A percentile compares a stretch with the other conserved stretches of the same genome.
These are phyloP conservation scores for Amauroascus verrucosus DNA, from an alignment of 2,329 filamentous ascomycete species.

Conservation along the genomic window DNA sequence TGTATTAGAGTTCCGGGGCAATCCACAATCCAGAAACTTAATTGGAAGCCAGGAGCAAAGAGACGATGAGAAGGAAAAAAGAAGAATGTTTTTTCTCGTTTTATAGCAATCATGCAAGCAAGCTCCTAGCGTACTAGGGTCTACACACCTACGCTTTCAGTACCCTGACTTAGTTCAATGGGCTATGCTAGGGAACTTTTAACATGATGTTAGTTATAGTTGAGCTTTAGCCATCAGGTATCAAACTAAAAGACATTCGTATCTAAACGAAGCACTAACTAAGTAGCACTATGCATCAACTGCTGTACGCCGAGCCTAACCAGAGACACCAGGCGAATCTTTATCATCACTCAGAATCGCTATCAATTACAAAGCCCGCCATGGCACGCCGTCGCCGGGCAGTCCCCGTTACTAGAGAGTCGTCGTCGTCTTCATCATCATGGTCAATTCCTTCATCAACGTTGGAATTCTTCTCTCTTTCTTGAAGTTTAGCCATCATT, in stretches of 20 bases:
- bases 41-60: neutral
- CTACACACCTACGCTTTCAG: too few species aligned
- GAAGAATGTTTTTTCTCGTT: too few species aligned
- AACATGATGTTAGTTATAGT: too few species aligned
- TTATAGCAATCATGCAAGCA: too few species aligned
- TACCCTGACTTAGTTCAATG: too few species aligned
- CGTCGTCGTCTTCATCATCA: slow-evolving; percentile 26
- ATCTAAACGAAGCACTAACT: neutral
- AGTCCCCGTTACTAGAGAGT: slow-evolving; percentile 20
- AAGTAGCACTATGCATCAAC: neutral
- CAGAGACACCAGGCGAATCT: slow-evolving; percentile 5
- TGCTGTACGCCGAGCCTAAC: slow-evolving; percentile 1
- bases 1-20: neutral
- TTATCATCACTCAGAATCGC: slow-evolving; percentile 32
- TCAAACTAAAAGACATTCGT: neutral
- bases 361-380: slow-evolving; percentile 35
- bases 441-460: neutral
- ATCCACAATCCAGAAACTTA: neutral
- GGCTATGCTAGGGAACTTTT: too few species aligned
- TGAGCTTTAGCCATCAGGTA: neutral
- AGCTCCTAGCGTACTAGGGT: too few species aligned
- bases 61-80: too few species aligned
- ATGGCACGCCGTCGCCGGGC: slow-evolving; percentile 27
- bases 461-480: neutral
- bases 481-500: slow-evolving; percentile 7